Conservation (phyloP, 202 grass and related monocot species). For the Cymbopogon flexuosus region DNA sequence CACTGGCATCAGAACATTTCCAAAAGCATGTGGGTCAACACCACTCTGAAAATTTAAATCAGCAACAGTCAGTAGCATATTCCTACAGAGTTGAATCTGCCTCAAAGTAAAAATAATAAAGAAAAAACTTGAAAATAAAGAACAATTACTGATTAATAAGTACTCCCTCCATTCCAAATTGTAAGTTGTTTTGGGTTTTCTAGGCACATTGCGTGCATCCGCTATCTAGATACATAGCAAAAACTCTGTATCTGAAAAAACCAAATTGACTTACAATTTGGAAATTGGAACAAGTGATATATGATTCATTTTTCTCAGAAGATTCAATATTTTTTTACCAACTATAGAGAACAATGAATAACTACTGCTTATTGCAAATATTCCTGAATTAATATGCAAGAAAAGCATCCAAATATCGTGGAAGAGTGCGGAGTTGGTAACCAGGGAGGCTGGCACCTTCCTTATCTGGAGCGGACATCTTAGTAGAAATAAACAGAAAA, state of each 20-base stretch:
- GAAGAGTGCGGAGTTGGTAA: neutral
- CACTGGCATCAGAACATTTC: slow-evolving; percentile 79
- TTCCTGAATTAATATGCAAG: slow-evolving; percentile 3
- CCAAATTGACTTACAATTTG: neutral
- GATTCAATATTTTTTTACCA: neutral
- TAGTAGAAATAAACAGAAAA: neutral
- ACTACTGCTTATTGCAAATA: neutral
- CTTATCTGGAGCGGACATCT: neutral
- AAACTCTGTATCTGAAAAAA: neutral
- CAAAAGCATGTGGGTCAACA: slow-evolving; percentile 85
- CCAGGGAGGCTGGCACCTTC: neutral
- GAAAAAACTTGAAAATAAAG: neutral
- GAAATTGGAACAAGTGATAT: neutral
- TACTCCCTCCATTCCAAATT: neutral
- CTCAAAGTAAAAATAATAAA: neutral
- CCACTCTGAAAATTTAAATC: slow-evolving; percentile 58
- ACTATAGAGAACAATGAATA: neutral
- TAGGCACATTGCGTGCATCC: neutral
- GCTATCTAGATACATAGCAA: neutral
- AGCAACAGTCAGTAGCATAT: slow-evolving; percentile 23
- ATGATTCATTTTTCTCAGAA: neutral
- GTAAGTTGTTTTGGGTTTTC: neutral
- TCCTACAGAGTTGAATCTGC: neutral
- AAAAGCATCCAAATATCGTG: slow-evolving; percentile 23
- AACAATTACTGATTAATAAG: neutral